phyloP scores from a whole-genome alignment of 1,284 basidiomycete species.

The Microbotryum saponariae region DNA sequence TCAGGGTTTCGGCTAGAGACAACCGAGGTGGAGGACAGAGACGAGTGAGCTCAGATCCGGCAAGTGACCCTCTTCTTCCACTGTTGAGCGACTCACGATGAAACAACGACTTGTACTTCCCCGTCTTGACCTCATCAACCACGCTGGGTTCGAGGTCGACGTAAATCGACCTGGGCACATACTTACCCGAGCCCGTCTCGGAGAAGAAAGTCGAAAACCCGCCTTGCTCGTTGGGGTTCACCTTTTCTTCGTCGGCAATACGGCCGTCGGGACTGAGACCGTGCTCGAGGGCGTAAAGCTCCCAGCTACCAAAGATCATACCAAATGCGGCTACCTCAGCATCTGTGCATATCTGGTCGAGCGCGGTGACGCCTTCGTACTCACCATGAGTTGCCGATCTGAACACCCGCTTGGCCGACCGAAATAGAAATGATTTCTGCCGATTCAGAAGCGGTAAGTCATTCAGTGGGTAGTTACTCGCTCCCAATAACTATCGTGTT shows the following conservation, averaged over 20 bases:
- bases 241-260: slow-evolving; percentile 48
- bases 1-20: slow-evolving; percentile 71
- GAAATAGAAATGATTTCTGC: slow-evolving; percentile 78
- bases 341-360: not conserved
- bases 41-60: slow-evolving; percentile 34
- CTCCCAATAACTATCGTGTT: no score
- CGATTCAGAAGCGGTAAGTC: not conserved
- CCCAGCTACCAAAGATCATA: slow-evolving; percentile 16
- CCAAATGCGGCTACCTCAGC: no score
- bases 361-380: slow-evolving; percentile 12
- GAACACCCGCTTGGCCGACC: slow-evolving; percentile 91
- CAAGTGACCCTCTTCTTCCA: slow-evolving; percentile 29
- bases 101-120: slow-evolving; percentile 89
- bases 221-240: slow-evolving; percentile 50
- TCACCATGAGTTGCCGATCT: slow-evolving; percentile 41
- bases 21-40: slow-evolving; percentile 65
- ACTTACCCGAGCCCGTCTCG: slow-evolving; percentile 84
- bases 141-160: slow-evolving; percentile 65
- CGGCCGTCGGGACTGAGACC: slow-evolving; percentile 94
- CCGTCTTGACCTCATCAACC: slow-evolving; percentile 92
- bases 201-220: slow-evolving; percentile 97
- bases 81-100: slow-evolving; percentile 51
- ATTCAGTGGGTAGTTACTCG: no score
- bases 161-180: slow-evolving; percentile 96
- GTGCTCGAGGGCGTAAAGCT: slow-evolving; percentile 94